Evolutionary conservation across 2,329 filamentous ascomycete species (phyloP).

Genomic region (Phaeosphaeria sp.): DNA sequence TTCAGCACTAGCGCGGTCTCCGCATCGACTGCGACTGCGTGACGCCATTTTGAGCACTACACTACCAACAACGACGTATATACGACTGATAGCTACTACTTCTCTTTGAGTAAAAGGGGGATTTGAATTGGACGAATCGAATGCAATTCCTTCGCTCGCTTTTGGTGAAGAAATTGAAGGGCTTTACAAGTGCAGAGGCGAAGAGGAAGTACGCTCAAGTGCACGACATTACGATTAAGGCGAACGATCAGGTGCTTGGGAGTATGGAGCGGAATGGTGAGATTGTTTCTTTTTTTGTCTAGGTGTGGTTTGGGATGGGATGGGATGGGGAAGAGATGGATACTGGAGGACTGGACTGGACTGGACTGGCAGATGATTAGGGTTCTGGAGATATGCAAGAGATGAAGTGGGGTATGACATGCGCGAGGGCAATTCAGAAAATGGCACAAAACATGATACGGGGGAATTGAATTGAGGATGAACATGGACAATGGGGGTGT

Average conservation of each 20-base stretch:
- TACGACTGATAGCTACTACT: neutral
- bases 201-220: slow-evolving; percentile 37
- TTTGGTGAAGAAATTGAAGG: slow-evolving; percentile 3
- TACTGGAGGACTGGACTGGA: too few species aligned
- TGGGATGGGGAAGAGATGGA: neutral
- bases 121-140: slow-evolving; percentile 7
- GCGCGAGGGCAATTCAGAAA: too few species aligned
- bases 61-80: neutral
- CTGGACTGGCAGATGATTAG: too few species aligned
- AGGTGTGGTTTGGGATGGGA: neutral
- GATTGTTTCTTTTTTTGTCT: neutral
- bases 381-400: too few species aligned
- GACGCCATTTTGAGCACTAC: slow-evolving; percentile 19
- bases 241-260: slow-evolving; percentile 6
- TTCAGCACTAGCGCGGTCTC: neutral
- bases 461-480: too few species aligned
- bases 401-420: too few species aligned
- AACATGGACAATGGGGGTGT: too few species aligned
- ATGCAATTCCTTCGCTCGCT: slow-evolving; percentile 21
- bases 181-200: neutral
- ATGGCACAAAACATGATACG: too few species aligned
- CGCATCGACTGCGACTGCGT: neutral
- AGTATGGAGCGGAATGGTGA: slow-evolving; percentile 30
- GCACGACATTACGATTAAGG: slow-evolving; percentile 32
- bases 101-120: neutral